phyloP scores from a whole-genome alignment of 495 filamentous ascomycete genomes.

The Penicillium subrubescens region DNA sequence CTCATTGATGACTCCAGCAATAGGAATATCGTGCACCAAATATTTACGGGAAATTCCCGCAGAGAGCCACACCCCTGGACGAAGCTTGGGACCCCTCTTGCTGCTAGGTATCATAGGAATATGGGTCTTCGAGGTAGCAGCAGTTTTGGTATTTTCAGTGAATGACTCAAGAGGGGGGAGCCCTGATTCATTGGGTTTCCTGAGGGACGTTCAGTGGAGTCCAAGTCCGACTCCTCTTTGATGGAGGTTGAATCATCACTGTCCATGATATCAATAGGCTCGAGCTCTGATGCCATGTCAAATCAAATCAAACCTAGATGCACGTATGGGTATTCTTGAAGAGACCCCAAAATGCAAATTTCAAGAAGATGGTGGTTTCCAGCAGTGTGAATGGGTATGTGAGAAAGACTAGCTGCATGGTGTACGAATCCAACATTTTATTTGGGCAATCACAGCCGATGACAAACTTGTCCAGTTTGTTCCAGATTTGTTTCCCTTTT shows the following conservation, averaged over 20 bases:
- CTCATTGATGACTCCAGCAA: conserved; percentile 2
- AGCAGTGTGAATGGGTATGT: background rate
- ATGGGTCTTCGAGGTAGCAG: background rate
- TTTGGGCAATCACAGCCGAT: background rate
- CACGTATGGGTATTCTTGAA: no score
- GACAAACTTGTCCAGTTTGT: background rate
- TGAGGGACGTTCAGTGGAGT: background rate
- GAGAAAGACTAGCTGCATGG: no score
- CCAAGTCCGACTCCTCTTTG: background rate
- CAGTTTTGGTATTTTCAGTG: background rate
- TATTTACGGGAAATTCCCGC: background rate
- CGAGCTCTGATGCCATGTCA: background rate
- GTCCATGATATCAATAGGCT: background rate
- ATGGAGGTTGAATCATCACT: background rate
- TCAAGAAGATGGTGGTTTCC: background rate
- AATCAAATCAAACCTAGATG: no score
- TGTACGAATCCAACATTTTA: background rate
- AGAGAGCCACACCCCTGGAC: background rate
- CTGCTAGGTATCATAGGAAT: background rate
- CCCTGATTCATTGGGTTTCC: background rate
- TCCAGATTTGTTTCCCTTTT: background rate
- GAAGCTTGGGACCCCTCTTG: background rate
- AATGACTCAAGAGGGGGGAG: background rate
- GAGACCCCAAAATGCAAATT: no score
- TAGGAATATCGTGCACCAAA: background rate